A percentile compares a stretch with the other conserved stretches of the same genome.
Conservation (phyloP, 2,329 filamentous ascomycete genomes). For the Paracoccidioides brasiliensis region DNA sequence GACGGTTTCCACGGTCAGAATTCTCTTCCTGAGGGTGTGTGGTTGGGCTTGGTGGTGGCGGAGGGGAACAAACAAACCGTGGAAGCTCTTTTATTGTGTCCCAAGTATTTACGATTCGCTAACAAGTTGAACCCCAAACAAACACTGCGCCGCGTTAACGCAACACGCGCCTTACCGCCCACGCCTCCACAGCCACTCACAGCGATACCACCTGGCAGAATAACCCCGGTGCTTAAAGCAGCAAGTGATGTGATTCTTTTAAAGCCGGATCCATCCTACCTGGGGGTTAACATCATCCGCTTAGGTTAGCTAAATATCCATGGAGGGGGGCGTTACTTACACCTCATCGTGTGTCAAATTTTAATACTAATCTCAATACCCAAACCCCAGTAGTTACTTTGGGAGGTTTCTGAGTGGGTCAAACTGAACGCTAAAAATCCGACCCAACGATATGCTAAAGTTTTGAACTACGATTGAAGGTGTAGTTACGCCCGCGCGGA, state of each 20-base stretch:
- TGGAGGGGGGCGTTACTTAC: too few species aligned
- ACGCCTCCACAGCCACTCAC: neutral
- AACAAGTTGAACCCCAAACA: conserved; percentile 8
- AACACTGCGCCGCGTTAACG: conserved; percentile 3
- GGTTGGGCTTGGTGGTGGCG: neutral
- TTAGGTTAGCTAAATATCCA: too few species aligned
- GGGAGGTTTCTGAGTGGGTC: too few species aligned
- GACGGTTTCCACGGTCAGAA: neutral
- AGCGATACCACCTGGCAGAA: neutral
- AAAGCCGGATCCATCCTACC: neutral
- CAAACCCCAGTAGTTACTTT: too few species aligned
- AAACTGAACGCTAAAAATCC: too few species aligned
- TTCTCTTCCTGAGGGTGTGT: neutral
- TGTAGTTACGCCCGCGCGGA: too few species aligned
- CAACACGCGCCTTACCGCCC: conserved; percentile 4
- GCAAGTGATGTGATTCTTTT: neutral
- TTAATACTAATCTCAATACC: too few species aligned
- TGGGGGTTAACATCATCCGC: neutral
- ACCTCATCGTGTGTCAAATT: too few species aligned
- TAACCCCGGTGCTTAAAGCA: neutral
- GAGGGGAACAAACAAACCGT: neutral
- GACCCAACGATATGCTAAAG: too few species aligned
- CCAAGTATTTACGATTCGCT: neutral
- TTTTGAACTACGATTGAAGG: too few species aligned
- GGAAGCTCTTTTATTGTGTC: neutral